phyloP scores from a whole-genome alignment of 768 basidiomycete genomes.

The Austroboletus festivus region DNA sequence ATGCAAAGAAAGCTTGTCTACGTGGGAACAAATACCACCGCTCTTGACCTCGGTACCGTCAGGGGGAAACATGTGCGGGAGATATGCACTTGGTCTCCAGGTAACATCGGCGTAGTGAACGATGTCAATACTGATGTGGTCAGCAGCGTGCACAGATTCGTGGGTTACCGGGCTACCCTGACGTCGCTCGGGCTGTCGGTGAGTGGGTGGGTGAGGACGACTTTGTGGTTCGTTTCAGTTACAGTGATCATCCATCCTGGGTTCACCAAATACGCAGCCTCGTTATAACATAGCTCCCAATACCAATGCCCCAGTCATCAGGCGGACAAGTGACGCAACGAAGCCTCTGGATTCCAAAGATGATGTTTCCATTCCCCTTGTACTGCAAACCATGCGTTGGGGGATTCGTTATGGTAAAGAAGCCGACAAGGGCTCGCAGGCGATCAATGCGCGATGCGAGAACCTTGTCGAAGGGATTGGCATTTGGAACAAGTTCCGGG shows the following conservation, averaged over 20 bases:
- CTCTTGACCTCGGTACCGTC: too few species aligned
- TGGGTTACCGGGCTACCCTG: constrained; percentile 40
- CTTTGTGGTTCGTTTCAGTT: constrained; percentile 42
- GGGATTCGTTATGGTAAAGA: constrained; percentile 76
- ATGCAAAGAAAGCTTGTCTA: too few species aligned
- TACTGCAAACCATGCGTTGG: constrained; percentile 88
- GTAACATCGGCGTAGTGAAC: too few species aligned
- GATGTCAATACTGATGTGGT: background rate
- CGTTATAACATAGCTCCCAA: constrained; percentile 86
- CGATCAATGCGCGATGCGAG: constrained; percentile 89
- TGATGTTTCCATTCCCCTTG: constrained; percentile 29
- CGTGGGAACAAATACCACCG: background rate
- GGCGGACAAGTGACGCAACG: constrained; percentile 29
- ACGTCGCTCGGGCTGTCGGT: constrained; percentile 36
- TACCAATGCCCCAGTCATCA: constrained; percentile 71
- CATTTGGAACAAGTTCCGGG: constrained; percentile 84
- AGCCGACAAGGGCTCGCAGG: constrained; percentile 53
- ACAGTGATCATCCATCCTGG: too few species aligned
- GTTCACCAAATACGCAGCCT: constrained; percentile 23
- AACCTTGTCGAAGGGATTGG: constrained; percentile 70
- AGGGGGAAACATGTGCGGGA: constrained; percentile 53
- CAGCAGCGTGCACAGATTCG: constrained; percentile 26
- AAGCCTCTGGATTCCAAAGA: background rate
- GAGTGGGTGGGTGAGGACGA: constrained; percentile 61
- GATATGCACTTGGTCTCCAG: constrained; percentile 52